These are phyloP conservation scores for Pythium periplocum DNA, from an alignment of 352 stramenopile species.

Conservation along the genomic window DNA sequence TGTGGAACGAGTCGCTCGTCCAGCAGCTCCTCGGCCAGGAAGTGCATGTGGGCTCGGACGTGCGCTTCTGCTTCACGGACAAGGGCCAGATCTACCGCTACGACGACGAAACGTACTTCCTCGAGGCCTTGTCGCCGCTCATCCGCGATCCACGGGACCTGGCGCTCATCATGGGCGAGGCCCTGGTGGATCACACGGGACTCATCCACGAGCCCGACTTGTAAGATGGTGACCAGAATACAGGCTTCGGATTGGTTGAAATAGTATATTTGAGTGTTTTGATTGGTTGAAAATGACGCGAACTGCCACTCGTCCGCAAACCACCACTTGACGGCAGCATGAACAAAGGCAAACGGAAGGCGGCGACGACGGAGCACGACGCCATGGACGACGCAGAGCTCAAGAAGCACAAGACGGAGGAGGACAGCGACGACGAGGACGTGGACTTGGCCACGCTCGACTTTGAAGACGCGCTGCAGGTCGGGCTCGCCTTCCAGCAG, in stretches of 20 bases:
- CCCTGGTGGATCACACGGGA: conserved; percentile 3
- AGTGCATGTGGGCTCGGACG: conserved; percentile 9
- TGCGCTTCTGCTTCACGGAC: conserved; percentile 18
- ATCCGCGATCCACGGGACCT: background rate
- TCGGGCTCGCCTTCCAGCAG: conserved; percentile 64
- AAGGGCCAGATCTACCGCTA: conserved; percentile 18
- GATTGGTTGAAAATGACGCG: background rate
- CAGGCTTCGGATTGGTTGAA: background rate
- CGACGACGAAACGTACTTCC: conserved; percentile 22
- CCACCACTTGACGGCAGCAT: background rate
- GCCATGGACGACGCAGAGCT: background rate
- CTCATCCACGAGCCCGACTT: conserved; percentile 6
- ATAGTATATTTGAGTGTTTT: background rate
- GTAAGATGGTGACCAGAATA: background rate
- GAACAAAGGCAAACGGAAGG: background rate
- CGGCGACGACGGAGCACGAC: background rate
- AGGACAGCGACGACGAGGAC: conserved; percentile 19
- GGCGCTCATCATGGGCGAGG: conserved; percentile 5
- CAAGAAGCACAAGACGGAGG: background rate
- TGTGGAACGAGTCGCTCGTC: conserved; percentile 14
- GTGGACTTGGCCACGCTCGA: conserved; percentile 25
- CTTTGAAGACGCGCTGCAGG: conserved; percentile 55
- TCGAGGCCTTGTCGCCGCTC: conserved; percentile 8
- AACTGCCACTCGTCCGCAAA: background rate
- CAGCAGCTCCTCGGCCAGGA: conserved; percentile 18